Percentiles rank a stretch among this genome's conserved stretches.
Evolutionary conservation across 805 yeast species (phyloP).

Genomic region (Candida berthetii): DNA sequence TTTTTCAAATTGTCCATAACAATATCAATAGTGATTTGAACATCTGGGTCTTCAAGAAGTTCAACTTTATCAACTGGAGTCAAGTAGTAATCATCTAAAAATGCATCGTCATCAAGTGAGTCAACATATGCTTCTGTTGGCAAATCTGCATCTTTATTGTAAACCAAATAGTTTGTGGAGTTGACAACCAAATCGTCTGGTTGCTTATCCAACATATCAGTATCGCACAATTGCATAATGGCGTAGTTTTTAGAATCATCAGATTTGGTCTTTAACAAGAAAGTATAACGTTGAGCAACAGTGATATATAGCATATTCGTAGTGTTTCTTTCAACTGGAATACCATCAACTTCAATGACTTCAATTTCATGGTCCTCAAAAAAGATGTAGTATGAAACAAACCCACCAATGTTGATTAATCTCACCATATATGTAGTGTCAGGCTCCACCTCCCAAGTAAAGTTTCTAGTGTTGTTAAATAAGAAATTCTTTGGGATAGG

Average conservation of each 20-base stretch:
- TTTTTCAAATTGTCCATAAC: constrained; percentile 70
- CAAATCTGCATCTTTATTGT: constrained; percentile 33
- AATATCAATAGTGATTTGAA: constrained; percentile 60
- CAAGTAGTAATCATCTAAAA: constrained; percentile 69
- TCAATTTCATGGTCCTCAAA: constrained; percentile 84
- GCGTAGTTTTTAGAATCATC: constrained; percentile 64
- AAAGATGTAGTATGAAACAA: constrained; percentile 83
- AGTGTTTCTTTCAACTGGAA: constrained; percentile 68
- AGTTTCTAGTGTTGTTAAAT: constrained; percentile 74
- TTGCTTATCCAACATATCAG: constrained; percentile 64
- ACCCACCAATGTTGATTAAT: constrained; percentile 82
- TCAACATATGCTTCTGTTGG: constrained; percentile 35
- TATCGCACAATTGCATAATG: constrained; percentile 71
- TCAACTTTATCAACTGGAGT: constrained; percentile 50
- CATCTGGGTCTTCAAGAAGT: constrained; percentile 55
- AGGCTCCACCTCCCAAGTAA: constrained; percentile 73
- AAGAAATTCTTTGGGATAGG: constrained; percentile 84
- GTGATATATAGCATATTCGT: constrained; percentile 73
- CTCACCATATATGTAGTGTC: constrained; percentile 82
- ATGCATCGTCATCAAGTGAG: constrained; percentile 34
- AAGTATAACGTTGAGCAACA: constrained; percentile 88
- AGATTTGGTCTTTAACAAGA: constrained; percentile 67
- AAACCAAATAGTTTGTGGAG: constrained; percentile 65
- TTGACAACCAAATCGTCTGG: constrained; percentile 60
- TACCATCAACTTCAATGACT: constrained; percentile 89